Evolutionary conservation across 768 basidiomycete genomes (phyloP).

Genomic region (Leccinum variicolor): DNA sequence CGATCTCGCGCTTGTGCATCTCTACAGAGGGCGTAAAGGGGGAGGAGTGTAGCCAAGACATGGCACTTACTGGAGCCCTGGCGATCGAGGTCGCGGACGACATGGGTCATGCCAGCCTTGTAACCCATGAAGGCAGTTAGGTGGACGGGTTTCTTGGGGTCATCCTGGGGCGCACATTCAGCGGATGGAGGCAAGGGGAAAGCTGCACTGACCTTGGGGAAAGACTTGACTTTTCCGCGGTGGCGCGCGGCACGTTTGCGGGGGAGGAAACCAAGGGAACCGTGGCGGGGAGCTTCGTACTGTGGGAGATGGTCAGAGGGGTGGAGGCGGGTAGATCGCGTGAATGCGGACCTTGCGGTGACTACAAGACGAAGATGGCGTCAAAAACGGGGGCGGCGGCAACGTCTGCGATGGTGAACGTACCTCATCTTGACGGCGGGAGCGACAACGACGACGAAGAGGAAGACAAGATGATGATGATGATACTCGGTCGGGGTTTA

Average conservation of each 20-base stretch:
- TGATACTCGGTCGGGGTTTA: conserved; percentile 19
- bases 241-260: conserved; percentile 96
- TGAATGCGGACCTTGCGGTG: conserved; percentile 73
- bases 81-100: conserved; percentile 98
- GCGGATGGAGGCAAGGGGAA: background rate
- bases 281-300: conserved; percentile 99
- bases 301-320: conserved; percentile 35
- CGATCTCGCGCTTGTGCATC: conserved; percentile 99
- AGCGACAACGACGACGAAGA: conserved; percentile 14
- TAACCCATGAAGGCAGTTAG: conserved; percentile 98
- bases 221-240: conserved; percentile 98
- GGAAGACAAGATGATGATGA: background rate
- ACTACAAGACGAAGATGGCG: conserved; percentile 37
- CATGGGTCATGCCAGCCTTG: conserved; percentile 99
- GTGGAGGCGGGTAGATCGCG: conserved; percentile 16
- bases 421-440: conserved; percentile 60
- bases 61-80: conserved; percentile 90
- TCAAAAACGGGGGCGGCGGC: background rate
- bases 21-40: conserved; percentile 47
- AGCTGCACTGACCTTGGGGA: conserved; percentile 77
- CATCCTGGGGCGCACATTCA: conserved; percentile 62
- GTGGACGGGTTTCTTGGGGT: conserved; percentile 98
- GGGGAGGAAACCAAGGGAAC: conserved; percentile 96
- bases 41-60: background rate
- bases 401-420: conserved; percentile 16